Conservation (phyloP, 2,329 filamentous ascomycete species). For the Diplodia intermedia region DNA sequence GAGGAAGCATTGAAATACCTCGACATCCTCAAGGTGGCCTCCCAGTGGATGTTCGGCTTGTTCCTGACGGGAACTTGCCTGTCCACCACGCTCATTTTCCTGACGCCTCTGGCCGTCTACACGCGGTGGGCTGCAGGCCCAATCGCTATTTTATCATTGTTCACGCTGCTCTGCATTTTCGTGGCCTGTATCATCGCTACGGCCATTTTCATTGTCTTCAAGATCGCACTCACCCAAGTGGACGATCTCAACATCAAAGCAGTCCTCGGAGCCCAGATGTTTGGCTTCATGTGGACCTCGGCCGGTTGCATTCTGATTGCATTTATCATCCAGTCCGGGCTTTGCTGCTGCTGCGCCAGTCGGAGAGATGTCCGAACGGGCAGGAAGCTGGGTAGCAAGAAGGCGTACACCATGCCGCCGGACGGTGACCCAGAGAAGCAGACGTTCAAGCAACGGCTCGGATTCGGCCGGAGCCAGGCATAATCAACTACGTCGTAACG, state of each 20-base stretch:
- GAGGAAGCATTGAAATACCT: constrained; percentile 75
- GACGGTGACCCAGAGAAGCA: constrained; percentile 30
- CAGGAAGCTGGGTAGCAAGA: constrained; percentile 52
- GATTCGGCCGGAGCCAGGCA: constrained; percentile 23
- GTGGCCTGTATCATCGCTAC: constrained; percentile 78
- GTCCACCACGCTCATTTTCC: constrained; percentile 74
- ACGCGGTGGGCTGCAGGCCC: constrained; percentile 67
- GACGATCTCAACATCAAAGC: constrained; percentile 78
- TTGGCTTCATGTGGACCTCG: constrained; percentile 89
- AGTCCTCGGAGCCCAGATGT: constrained; percentile 74
- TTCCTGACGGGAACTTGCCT: constrained; percentile 77
- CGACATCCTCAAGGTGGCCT: constrained; percentile 74
- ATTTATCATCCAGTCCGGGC: constrained; percentile 73
- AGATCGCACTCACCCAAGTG: constrained; percentile 73
- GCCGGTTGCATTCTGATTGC: constrained; percentile 70
- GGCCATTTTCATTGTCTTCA: constrained; percentile 82
- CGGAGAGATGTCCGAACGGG: constrained; percentile 60
- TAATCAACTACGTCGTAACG: constrained; percentile 22
- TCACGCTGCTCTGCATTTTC: constrained; percentile 71
- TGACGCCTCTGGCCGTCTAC: constrained; percentile 62
- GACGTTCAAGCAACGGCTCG: constrained; percentile 5
- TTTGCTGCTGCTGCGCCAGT: constrained; percentile 78
- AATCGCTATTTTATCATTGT: constrained; percentile 70
- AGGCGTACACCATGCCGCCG: constrained; percentile 35
- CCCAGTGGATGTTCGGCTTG: constrained; percentile 86